A percentile compares a stretch with the other conserved stretches of the same genome.
phyloP scores from a whole-genome alignment of 768 basidiomycete genomes.

The Mycena galericulata region DNA sequence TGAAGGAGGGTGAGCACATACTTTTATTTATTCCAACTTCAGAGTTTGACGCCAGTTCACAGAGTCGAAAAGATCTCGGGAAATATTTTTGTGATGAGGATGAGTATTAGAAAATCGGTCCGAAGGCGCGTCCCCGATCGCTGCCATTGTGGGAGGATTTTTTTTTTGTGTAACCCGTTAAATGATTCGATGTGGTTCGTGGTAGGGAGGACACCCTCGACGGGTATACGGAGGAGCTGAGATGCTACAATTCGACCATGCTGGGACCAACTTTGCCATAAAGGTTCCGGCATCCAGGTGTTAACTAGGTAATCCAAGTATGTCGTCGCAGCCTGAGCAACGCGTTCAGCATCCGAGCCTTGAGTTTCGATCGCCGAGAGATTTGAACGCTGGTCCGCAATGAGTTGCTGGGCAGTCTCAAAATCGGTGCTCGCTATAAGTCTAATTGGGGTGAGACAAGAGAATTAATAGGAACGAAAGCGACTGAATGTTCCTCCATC shows the following conservation, averaged over 20 bases:
- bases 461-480: background rate
- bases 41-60: too few species aligned
- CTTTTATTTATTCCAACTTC: too few species aligned
- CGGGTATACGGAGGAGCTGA: background rate
- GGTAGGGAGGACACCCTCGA: slow-evolving; percentile 42
- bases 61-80: slow-evolving; percentile 20
- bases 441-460: background rate
- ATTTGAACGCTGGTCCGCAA: background rate
- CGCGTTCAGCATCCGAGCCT: background rate
- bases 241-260: background rate
- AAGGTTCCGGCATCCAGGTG: background rate
- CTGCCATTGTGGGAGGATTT: slow-evolving; percentile 40
- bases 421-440: background rate
- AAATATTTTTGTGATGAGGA: slow-evolving; percentile 24
- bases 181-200: slow-evolving; percentile 50
- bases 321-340: background rate
- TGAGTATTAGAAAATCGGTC: slow-evolving; percentile 40
- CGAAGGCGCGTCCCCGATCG: slow-evolving; percentile 40
- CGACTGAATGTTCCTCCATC: background rate
- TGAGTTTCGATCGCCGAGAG: background rate
- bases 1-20: too few species aligned
- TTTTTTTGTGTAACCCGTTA: slow-evolving; percentile 43
- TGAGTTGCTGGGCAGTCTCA: background rate
- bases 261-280: slow-evolving; percentile 6
- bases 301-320: background rate